Conservation (phyloP, 805 yeast genomes). For the Ogataea salicorniae region DNA sequence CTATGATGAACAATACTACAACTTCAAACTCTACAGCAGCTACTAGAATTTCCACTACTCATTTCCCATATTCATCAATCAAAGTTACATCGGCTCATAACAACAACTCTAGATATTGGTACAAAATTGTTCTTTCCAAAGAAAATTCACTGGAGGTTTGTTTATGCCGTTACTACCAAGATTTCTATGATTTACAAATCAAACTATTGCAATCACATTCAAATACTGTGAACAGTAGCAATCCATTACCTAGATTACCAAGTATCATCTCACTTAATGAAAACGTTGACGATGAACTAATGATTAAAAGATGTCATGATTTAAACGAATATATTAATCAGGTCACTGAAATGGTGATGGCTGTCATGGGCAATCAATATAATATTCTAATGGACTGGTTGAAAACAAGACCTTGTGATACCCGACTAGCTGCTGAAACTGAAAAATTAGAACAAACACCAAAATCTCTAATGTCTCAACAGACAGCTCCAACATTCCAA, state of each 20-base stretch:
- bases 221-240: slow-evolving; percentile 5
- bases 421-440: slow-evolving; percentile 14
- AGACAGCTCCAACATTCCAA: neutral
- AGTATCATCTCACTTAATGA: slow-evolving; percentile 39
- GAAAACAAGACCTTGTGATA: slow-evolving; percentile 27
- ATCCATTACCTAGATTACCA: slow-evolving; percentile 38
- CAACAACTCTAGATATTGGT: slow-evolving; percentile 45
- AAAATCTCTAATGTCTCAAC: neutral
- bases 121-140: slow-evolving; percentile 30
- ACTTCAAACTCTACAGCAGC: neutral
- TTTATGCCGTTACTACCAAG: slow-evolving; percentile 46
- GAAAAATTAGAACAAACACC: neutral
- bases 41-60: neutral
- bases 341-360: slow-evolving; percentile 10
- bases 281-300: slow-evolving; percentile 25
- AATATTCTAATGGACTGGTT: slow-evolving; percentile 27
- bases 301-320: slow-evolving; percentile 34
- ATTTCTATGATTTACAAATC: slow-evolving; percentile 43
- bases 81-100: slow-evolving; percentile 37
- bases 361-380: neutral
- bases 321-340: slow-evolving; percentile 36
- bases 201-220: slow-evolving; percentile 21
- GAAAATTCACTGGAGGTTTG: slow-evolving; percentile 30
- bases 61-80: slow-evolving; percentile 21
- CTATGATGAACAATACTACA: neutral